Conservation (phyloP, 306 rosid genomes). For the Bauhinia variegata region DNA sequence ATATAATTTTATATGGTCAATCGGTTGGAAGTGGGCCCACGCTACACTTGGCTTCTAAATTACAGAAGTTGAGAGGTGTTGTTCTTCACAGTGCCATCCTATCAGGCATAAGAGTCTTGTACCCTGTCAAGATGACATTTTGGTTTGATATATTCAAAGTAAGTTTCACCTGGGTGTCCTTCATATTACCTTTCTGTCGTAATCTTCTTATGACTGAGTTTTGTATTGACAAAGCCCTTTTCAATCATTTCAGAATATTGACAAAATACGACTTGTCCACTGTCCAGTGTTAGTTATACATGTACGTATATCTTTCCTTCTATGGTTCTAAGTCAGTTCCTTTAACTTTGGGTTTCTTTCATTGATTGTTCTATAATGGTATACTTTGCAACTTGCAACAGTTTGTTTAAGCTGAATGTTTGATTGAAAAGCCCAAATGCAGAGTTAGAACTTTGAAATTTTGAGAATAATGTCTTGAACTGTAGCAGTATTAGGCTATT, state of each 20-base stretch:
- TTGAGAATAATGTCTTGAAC: too few species aligned
- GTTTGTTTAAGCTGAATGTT: neutral
- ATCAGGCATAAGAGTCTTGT: conserved; percentile 90
- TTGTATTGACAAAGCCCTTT: conserved; percentile 43
- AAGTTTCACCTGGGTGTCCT: conserved; percentile 37
- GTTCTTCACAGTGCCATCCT: conserved; percentile 98
- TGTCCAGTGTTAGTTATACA: conserved; percentile 94
- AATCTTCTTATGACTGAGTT: conserved; percentile 5
- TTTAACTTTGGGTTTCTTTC: conserved; percentile 26
- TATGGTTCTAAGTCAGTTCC: conserved; percentile 10
- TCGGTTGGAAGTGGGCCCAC: conserved; percentile 99
- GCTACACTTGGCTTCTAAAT: conserved; percentile 76
- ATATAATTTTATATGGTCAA: conserved; percentile 88
- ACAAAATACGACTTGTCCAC: conserved; percentile 81
- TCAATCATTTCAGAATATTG: conserved; percentile 73
- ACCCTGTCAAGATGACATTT: conserved; percentile 90
- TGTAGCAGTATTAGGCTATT: conserved; percentile 1
- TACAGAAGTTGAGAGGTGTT: conserved; percentile 83
- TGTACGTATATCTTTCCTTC: conserved; percentile 56
- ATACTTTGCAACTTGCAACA: neutral
- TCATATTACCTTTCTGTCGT: conserved; percentile 5
- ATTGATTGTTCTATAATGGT: conserved; percentile 18
- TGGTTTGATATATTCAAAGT: conserved; percentile 99
- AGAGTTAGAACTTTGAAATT: neutral
- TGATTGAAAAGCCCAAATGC: neutral